phyloP scores from a whole-genome alignment of 2,329 filamentous ascomycete genomes.

The Xylaria sp. region DNA sequence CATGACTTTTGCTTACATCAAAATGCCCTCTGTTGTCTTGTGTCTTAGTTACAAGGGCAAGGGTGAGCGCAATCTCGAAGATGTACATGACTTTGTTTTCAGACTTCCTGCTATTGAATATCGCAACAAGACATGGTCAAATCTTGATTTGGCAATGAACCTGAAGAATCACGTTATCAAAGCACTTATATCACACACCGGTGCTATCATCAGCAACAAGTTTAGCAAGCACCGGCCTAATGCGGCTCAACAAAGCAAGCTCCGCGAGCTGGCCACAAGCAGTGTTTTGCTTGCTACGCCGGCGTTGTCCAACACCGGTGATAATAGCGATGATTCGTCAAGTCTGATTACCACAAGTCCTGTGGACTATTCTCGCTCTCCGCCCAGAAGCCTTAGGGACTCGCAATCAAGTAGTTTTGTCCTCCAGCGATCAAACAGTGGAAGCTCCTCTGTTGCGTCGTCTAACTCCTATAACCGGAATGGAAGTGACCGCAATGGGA shows the following conservation, averaged over 20 bases:
- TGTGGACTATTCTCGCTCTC: conserved; percentile 69
- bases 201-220: conserved; percentile 97
- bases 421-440: conserved; percentile 58
- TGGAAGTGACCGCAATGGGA: conserved; percentile 41
- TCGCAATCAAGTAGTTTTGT: conserved; percentile 61
- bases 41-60: conserved; percentile 98
- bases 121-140: conserved; percentile 99
- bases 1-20: conserved; percentile 96
- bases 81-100: conserved; percentile 98
- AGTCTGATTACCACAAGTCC: conserved; percentile 65
- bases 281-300: conserved; percentile 70
- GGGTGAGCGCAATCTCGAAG: conserved; percentile 93
- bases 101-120: conserved; percentile 93
- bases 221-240: conserved; percentile 88
- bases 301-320: conserved; percentile 55
- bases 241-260: conserved; percentile 79
- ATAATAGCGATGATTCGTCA: conserved; percentile 68
- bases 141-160: conserved; percentile 90
- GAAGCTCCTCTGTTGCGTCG: conserved; percentile 64
- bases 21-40: conserved; percentile 92
- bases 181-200: conserved; percentile 92
- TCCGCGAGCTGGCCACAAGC: conserved; percentile 86
- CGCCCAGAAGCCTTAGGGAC: conserved; percentile 64
- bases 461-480: conserved; percentile 52
- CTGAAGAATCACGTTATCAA: conserved; percentile 95